Evolutionary conservation across 2,329 filamentous ascomycete species (phyloP).

Genomic region (Colletotrichum lindemuthianum): DNA sequence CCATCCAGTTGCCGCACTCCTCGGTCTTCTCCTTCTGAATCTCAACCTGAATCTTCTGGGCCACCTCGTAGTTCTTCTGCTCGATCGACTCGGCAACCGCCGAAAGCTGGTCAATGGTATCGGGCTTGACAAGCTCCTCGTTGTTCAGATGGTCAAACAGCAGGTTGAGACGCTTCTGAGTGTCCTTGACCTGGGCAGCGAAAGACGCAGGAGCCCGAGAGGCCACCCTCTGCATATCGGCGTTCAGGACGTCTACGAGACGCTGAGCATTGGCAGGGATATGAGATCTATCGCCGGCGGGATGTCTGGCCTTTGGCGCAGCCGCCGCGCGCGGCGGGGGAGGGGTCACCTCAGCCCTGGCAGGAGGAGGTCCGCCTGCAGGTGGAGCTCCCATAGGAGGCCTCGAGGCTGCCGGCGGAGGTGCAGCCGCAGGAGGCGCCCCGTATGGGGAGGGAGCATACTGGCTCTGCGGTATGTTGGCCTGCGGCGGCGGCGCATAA

Average conservation of each 20-base stretch:
- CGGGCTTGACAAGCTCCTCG: conserved; percentile 84
- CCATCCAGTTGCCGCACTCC: conserved; percentile 89
- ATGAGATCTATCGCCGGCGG: conserved; percentile 88
- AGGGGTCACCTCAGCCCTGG: conserved; percentile 50
- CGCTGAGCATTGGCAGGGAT: conserved; percentile 81
- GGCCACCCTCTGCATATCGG: conserved; percentile 90
- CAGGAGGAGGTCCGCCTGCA: conserved; percentile 44
- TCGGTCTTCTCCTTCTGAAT: conserved; percentile 81
- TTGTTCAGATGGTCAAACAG: conserved; percentile 99
- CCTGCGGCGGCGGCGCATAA: conserved; percentile 58
- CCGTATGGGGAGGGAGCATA: conserved; percentile 70
- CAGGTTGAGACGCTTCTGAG: conserved; percentile 89
- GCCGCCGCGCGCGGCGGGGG: conserved; percentile 59
- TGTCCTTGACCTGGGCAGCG: conserved; percentile 89
- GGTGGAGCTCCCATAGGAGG: conserved; percentile 54
- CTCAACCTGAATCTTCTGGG: conserved; percentile 76
- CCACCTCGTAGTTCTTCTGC: conserved; percentile 73
- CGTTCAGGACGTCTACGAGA: conserved; percentile 82
- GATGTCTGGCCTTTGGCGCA: conserved; percentile 73
- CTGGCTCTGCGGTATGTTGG: conserved; percentile 58
- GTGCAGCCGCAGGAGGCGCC: conserved; percentile 46
- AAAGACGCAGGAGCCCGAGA: conserved; percentile 86
- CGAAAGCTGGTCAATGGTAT: conserved; percentile 76
- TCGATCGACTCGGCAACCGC: conserved; percentile 74
- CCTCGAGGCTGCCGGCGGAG: conserved; percentile 45